phyloP scores from a whole-genome alignment of 768 basidiomycete species.

The Clitopilus hobsonii region DNA sequence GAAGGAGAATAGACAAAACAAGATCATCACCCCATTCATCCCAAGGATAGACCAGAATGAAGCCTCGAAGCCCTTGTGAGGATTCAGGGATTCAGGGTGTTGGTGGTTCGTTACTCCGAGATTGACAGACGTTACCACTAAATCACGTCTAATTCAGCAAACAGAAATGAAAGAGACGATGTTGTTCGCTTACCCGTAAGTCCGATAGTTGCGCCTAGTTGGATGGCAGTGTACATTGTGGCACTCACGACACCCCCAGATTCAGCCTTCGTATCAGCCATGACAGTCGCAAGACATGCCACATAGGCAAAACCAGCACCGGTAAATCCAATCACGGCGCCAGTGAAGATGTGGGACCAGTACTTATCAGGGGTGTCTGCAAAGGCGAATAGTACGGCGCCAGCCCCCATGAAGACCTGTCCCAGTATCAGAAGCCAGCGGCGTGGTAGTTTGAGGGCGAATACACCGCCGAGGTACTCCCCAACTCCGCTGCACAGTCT shows the following conservation, averaged over 20 bases:
- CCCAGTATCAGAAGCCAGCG: slow-evolving; percentile 1
- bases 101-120: neutral
- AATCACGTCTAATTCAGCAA: too few relatives aligned
- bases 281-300: slow-evolving; percentile 8
- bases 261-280: slow-evolving; percentile 7
- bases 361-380: slow-evolving; percentile 32
- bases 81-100: neutral
- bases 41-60: slow-evolving; percentile 1
- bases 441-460: slow-evolving; percentile 3
- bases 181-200: slow-evolving; percentile 6
- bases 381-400: slow-evolving; percentile 35
- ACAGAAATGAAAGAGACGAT: too few relatives aligned
- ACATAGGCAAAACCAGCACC: slow-evolving; percentile 36
- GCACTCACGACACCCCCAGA: slow-evolving; percentile 11
- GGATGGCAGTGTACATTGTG: slow-evolving; percentile 9
- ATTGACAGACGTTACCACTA: slow-evolving; percentile 1
- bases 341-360: slow-evolving; percentile 42
- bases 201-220: slow-evolving; percentile 7
- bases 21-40: slow-evolving; percentile 3
- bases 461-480: slow-evolving; percentile 4
- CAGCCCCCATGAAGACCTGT: slow-evolving; percentile 22
- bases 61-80: neutral
- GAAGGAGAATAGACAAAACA: neutral
- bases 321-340: slow-evolving; percentile 37
- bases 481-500: slow-evolving; percentile 4